These are phyloP conservation scores for Mortierella sp. DNA, from an alignment of 371 early-diverging fungal genomes.

Conservation along the genomic window DNA sequence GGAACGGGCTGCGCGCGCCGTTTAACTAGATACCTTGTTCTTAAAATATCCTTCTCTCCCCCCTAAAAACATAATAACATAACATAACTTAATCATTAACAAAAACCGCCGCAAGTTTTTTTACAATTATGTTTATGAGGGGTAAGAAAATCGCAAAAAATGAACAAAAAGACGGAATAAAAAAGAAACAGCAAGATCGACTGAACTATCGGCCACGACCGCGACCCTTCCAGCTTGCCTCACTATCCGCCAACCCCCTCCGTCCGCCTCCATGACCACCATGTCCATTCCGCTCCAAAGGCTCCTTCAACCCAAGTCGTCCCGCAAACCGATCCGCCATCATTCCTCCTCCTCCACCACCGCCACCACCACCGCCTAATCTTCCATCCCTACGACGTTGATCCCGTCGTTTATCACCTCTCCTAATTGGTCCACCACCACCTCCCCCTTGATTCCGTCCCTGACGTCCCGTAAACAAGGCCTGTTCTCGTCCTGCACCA, in stretches of 20 bases:
- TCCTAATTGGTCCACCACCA: conserved; percentile 28
- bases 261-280: conserved; percentile 26
- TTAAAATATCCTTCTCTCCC: background rate
- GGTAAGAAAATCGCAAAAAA: background rate
- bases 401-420: conserved; percentile 3
- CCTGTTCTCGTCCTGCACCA: background rate
- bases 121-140: background rate
- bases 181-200: background rate
- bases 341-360: conserved; percentile 13
- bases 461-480: conserved; percentile 8
- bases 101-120: background rate
- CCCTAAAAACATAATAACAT: background rate
- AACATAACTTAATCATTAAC: background rate
- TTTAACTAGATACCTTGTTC: background rate
- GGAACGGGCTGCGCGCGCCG: conserved; percentile 12
- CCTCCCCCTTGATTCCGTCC: background rate
- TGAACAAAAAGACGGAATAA: background rate
- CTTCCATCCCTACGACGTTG: conserved; percentile 14
- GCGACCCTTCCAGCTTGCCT: conserved; percentile 45
- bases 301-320: conserved; percentile 24
- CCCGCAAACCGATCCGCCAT: conserved; percentile 39
- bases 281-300: conserved; percentile 33
- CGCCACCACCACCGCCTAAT: conserved; percentile 8
- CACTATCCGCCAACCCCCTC: conserved; percentile 25
- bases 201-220: conserved; percentile 32